Percentiles rank a stretch among this genome's conserved stretches.
These are phyloP conservation scores for Cordyceps militaris DNA, from an alignment of 2,329 filamentous ascomycete genomes.

Conservation along the genomic window DNA sequence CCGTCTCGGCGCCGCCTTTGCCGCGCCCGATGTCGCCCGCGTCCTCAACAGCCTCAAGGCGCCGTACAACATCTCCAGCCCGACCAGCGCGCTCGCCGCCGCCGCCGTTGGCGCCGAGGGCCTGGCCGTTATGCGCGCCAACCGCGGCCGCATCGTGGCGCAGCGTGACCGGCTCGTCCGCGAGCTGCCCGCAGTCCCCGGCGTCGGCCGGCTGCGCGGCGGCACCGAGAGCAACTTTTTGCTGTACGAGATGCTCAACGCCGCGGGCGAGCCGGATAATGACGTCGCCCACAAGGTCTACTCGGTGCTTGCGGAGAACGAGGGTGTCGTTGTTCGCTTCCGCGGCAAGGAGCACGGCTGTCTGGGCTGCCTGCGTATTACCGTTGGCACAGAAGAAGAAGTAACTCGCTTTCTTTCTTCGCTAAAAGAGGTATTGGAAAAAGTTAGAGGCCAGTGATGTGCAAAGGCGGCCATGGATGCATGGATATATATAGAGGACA, in stretches of 20 bases:
- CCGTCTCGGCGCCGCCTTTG: conserved; percentile 79
- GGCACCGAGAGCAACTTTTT: conserved; percentile 82
- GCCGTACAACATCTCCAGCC: conserved; percentile 89
- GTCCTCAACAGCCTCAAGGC: conserved; percentile 91
- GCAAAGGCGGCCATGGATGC: background rate
- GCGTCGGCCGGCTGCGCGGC: conserved; percentile 74
- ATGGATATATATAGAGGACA: background rate
- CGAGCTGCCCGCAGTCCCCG: conserved; percentile 67
- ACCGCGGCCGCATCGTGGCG: conserved; percentile 60
- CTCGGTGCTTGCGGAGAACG: conserved; percentile 73
- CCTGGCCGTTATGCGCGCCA: conserved; percentile 62
- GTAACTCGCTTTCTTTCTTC: conserved; percentile 71
- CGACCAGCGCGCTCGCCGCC: conserved; percentile 73
- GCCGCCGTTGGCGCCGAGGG: conserved; percentile 63
- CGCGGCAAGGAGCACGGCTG: conserved; percentile 89
- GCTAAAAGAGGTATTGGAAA: conserved; percentile 44
- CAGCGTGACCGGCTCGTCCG: conserved; percentile 71
- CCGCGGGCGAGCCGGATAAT: conserved; percentile 69
- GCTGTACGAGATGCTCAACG: conserved; percentile 78
- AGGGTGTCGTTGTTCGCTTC: conserved; percentile 89
- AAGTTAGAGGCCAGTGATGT: conserved; percentile 29
- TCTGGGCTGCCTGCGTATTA: conserved; percentile 80
- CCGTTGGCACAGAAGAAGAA: conserved; percentile 83
- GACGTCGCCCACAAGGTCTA: conserved; percentile 72
- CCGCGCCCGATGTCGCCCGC: conserved; percentile 63